Evolutionary conservation across 2,329 filamentous ascomycete species (phyloP).

Genomic region (Phaeophleospora eucalypticola): DNA sequence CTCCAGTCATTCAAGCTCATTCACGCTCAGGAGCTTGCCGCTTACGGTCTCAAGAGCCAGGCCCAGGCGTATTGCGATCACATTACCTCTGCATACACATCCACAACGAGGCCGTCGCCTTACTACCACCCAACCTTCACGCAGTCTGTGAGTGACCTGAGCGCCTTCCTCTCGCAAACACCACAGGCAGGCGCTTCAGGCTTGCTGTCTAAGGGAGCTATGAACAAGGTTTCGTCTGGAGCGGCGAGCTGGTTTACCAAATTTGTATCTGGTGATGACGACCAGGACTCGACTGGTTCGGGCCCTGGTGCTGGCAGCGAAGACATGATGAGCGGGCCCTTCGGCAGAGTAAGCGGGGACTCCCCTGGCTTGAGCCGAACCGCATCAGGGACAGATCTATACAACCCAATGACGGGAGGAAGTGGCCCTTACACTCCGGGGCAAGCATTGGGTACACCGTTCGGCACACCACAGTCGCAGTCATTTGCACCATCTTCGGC

Average conservation of each 20-base stretch:
- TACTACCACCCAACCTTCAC: conserved; percentile 80
- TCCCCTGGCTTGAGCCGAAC: conserved; percentile 46
- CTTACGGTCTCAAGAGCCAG: conserved; percentile 75
- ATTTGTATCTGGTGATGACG: conserved; percentile 89
- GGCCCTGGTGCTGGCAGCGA: conserved; percentile 45
- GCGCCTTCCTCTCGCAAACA: conserved; percentile 75
- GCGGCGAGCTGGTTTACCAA: conserved; percentile 93
- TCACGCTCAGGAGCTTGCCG: conserved; percentile 77
- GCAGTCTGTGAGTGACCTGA: conserved; percentile 74
- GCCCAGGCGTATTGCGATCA: conserved; percentile 89
- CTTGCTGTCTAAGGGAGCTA: conserved; percentile 92
- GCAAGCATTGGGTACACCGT: conserved; percentile 8
- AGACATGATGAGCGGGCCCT: conserved; percentile 49
- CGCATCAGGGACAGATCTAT: conserved; percentile 62
- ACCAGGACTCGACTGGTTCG: conserved; percentile 56
- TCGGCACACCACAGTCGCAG: conserved; percentile 14
- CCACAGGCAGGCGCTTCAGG: conserved; percentile 66
- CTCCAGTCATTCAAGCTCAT: conserved; percentile 87
- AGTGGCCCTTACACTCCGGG: conserved; percentile 29
- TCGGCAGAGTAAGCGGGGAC: conserved; percentile 73
- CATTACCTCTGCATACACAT: conserved; percentile 69
- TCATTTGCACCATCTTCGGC: conserved; percentile 20
- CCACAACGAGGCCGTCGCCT: conserved; percentile 76
- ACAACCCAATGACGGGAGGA: conserved; percentile 50
- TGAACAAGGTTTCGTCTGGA: conserved; percentile 90